Evolutionary conservation across 225 moss, liverwort and hornwort species (phyloP).

Genomic region (Bryum argenteum): DNA sequence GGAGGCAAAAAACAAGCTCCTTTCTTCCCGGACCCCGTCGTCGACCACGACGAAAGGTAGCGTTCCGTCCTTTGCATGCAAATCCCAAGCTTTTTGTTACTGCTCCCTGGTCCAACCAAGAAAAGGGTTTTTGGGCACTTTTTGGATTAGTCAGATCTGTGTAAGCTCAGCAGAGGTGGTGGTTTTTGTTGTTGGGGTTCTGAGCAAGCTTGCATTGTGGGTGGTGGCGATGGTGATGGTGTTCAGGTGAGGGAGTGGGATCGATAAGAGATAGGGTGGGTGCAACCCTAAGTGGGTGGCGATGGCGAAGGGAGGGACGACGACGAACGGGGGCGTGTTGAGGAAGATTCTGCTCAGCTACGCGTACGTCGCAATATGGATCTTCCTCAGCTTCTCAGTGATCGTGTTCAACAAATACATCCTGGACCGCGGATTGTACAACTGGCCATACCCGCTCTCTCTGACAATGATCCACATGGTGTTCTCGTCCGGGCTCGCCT

Average conservation of each 20-base stretch:
- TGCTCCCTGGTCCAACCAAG: too few relatives aligned
- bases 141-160: neutral
- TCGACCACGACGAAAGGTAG: too few relatives aligned
- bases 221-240: too few relatives aligned
- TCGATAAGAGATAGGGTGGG: too few relatives aligned
- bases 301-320: slow-evolving; percentile 59
- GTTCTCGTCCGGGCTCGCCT: slow-evolving; percentile 76
- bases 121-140: too few relatives aligned
- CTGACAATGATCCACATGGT: slow-evolving; percentile 96
- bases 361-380: slow-evolving; percentile 81
- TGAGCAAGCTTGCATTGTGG: too few relatives aligned
- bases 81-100: too few relatives aligned
- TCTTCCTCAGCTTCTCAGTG: slow-evolving; percentile 87
- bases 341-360: slow-evolving; percentile 81
- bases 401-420: slow-evolving; percentile 99
- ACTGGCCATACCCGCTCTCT: slow-evolving; percentile 87
- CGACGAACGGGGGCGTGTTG: slow-evolving; percentile 35
- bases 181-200: too few relatives aligned
- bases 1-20: neutral
- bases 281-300: slow-evolving; percentile 41
- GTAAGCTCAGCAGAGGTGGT: neutral
- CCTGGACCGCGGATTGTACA: slow-evolving; percentile 85
- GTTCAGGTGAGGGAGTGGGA: too few relatives aligned
- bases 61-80: too few relatives aligned
- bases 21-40: too few relatives aligned